Evolutionary conservation across 225 moss, liverwort and hornwort genomes (phyloP).

Genomic region (Neckera pumila): DNA sequence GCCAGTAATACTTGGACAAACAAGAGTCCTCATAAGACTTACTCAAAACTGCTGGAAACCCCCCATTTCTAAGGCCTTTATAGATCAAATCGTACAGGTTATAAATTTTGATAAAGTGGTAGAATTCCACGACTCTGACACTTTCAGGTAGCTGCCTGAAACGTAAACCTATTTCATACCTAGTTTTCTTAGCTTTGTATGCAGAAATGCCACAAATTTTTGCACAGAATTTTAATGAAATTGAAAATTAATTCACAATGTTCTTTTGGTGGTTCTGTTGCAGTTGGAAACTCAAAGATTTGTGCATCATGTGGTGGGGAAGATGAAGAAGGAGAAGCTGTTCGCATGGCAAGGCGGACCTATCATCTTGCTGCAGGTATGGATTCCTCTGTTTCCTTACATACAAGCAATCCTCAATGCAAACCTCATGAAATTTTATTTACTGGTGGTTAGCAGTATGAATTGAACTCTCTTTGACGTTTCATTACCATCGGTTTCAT

Average conservation of each 20-base stretch:
- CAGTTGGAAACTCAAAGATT: constrained; percentile 62
- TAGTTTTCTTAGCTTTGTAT: neutral
- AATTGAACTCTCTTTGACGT: neutral
- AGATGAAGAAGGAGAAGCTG: constrained; percentile 43
- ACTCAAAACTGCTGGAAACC: neutral
- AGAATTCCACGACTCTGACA: neutral
- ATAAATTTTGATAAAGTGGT: neutral
- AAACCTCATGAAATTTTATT: neutral
- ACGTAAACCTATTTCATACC: neutral
- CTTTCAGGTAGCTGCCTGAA: neutral
- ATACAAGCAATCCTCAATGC: neutral
- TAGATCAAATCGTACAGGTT: neutral
- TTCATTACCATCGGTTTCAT: too few species aligned
- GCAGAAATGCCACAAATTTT: neutral
- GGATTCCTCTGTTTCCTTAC: neutral
- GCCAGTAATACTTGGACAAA: neutral
- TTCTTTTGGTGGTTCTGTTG: neutral
- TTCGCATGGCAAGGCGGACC: constrained; percentile 83
- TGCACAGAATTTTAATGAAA: neutral
- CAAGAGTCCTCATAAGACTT: neutral
- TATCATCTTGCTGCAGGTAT: constrained; percentile 71
- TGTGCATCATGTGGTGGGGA: constrained; percentile 39
- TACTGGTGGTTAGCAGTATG: neutral
- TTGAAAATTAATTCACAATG: neutral
- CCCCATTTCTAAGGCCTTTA: neutral